A percentile compares a stretch with the other conserved stretches of the same genome.
Evolutionary conservation across 73 alveolate species (phyloP).

Genomic region (Paramecium sonneborni): DNA sequence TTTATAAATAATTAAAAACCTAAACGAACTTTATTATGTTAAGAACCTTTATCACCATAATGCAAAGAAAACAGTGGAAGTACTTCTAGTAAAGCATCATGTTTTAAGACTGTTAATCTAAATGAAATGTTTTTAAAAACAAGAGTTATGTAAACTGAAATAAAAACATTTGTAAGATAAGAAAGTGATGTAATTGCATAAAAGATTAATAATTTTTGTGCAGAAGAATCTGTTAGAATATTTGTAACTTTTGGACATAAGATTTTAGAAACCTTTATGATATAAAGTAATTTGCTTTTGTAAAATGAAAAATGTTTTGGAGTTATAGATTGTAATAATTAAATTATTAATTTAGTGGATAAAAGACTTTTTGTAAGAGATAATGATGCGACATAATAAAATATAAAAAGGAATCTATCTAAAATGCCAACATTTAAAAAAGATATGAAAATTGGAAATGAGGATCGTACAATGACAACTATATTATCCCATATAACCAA

Average conservation of each 20-base stretch:
- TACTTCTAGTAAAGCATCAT: neutral
- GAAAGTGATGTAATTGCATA: conserved; percentile 47
- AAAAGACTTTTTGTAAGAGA: conserved; percentile 25
- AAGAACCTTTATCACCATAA: conserved; percentile 47
- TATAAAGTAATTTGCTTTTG: neutral
- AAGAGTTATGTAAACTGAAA: conserved; percentile 42
- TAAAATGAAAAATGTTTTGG: conserved; percentile 42
- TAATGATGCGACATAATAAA: neutral
- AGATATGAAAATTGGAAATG: neutral
- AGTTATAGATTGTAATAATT: conserved; percentile 17
- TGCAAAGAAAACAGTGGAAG: conserved; percentile 1
- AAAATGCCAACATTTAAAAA: conserved; percentile 53
- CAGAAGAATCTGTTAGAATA: conserved; percentile 48
- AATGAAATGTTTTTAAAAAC: conserved; percentile 46
- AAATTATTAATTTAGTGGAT: neutral
- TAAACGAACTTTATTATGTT: conserved; percentile 16
- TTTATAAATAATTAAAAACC: conserved; percentile 41
- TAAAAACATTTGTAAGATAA: neutral
- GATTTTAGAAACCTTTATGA: conserved; percentile 18
- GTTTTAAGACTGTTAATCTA: conserved; percentile 14
- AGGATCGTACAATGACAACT: conserved; percentile 21
- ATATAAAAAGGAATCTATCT: neutral
- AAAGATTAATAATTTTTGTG: conserved; percentile 44
- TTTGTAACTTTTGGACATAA: conserved; percentile 57
- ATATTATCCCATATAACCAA: conserved; percentile 40